phyloP scores from a whole-genome alignment of 768 basidiomycete species.

The Hygrocybe coccinea region DNA sequence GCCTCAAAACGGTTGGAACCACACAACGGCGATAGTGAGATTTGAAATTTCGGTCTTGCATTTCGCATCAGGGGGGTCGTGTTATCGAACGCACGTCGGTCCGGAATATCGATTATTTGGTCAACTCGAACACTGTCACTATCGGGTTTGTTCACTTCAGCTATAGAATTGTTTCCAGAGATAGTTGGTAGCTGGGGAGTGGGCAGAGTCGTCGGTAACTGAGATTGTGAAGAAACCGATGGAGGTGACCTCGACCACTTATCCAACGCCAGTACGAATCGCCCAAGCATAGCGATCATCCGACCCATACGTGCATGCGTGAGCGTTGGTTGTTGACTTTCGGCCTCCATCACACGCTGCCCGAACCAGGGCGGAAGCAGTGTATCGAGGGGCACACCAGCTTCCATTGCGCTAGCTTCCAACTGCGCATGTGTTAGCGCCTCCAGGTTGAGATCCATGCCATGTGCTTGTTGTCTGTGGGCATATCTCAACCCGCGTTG shows the following conservation, averaged over 20 bases:
- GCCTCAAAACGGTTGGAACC: constrained; percentile 27
- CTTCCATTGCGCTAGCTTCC: constrained; percentile 61
- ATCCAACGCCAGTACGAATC: constrained; percentile 43
- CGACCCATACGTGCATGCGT: constrained; percentile 55
- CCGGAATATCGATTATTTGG: no score
- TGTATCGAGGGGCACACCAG: constrained; percentile 53
- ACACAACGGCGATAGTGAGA: constrained; percentile 11
- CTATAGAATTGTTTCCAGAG: no score
- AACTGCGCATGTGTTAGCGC: constrained; percentile 52
- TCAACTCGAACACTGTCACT: no score
- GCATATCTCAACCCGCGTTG: constrained; percentile 9
- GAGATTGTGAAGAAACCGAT: not conserved
- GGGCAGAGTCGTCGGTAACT: not conserved
- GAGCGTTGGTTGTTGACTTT: constrained; percentile 15
- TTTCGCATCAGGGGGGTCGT: no score
- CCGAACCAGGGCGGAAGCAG: constrained; percentile 42
- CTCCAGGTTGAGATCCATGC: constrained; percentile 60
- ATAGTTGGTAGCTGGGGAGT: not conserved
- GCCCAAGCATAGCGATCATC: constrained; percentile 53
- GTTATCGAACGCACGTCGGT: no score
- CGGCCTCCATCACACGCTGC: not conserved
- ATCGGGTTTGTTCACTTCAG: no score
- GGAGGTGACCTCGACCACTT: constrained; percentile 9
- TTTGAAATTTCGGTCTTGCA: no score
- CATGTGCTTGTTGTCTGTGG: constrained; percentile 31